Evolutionary conservation across 1,284 basidiomycete species (phyloP), one percentile per base, ranked within the genome.

Genomic region (Ceratobasidium sp.): DNA sequence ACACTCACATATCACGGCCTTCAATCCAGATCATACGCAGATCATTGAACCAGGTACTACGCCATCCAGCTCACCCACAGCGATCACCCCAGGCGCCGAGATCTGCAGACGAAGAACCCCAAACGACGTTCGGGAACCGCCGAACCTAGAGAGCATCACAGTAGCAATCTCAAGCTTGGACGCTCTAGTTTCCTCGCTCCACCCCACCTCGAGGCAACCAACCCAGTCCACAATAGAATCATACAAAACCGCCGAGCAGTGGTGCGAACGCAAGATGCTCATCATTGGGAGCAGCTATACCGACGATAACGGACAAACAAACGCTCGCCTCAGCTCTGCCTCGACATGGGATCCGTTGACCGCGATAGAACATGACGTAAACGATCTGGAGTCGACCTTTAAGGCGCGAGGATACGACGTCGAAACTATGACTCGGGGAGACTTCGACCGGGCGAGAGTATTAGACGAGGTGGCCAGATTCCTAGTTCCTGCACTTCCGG

Each of bases 241-340:
- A n/a, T 73, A 57, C 57, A n/a, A 27, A 18, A 75, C 73, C 10
- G 73, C 73, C 10, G 20, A 33, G 7, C 23, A 41, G 23, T 50
- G 18, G 16, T 14, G 46, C 27, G 62, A 75, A 48, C 27, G 60
- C 14, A 75, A 65, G 27, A 16, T 75, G 27, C 73, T 75, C 20
- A 75, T 75, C 41, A 75, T 75, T 12, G 73, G 73, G 3, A 65
- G 73, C 35, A 55, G 41, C 48, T 75, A 75, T 23, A 10, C 46
- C 7, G n/a, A 52, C 5, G 10, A 8, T 7, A 46, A 20, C 7
- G 30, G 46, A 33, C 38, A 18, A 16, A 30, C 55, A 6, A 27
- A 16, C 33, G 38, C 46, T 27, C 30, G 35, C 1, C 16, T 68
- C 20, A 54, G n/a, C 30, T 7, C 48, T 35, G n/a, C 69, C 27